Evolutionary conservation across 192 early-diverging fungal genomes (phyloP).

Genomic region (Entomortierella lignicola): DNA sequence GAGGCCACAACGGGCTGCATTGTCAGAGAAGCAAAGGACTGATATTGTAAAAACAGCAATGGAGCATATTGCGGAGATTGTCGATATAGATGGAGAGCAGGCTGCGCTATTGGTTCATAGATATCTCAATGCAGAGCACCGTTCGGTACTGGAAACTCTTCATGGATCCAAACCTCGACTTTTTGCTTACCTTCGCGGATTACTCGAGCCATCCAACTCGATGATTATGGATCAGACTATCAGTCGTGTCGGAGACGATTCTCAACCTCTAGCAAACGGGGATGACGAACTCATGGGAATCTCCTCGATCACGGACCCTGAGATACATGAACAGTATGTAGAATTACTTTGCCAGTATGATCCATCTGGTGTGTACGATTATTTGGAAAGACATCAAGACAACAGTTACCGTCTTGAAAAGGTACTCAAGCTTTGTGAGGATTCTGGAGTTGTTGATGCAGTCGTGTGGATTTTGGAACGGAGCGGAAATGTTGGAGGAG

Average conservation of each 20-base stretch:
- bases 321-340: slow-evolving; percentile 69
- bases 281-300: slow-evolving; percentile 9
- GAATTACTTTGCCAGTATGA: slow-evolving; percentile 69
- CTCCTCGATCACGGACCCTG: slow-evolving; percentile 35
- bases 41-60: slow-evolving; percentile 62
- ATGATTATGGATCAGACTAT: neutral
- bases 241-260: neutral
- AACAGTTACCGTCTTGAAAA: slow-evolving; percentile 56
- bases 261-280: neutral
- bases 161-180: slow-evolving; percentile 57
- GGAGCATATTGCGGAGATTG: slow-evolving; percentile 65
- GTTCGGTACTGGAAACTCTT: slow-evolving; percentile 56
- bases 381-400: slow-evolving; percentile 63
- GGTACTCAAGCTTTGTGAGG: slow-evolving; percentile 61
- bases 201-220: slow-evolving; percentile 57
- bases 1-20: slow-evolving; percentile 20
- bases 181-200: slow-evolving; percentile 67
- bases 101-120: slow-evolving; percentile 63
- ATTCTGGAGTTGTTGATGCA: slow-evolving; percentile 64
- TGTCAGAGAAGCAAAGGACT: slow-evolving; percentile 59
- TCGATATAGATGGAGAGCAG: slow-evolving; percentile 69
- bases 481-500: slow-evolving; percentile 64
- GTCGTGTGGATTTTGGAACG: slow-evolving; percentile 72
- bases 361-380: slow-evolving; percentile 70
- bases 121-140: slow-evolving; percentile 65